phyloP scores from a whole-genome alignment of 139 green algal species.

The Chlamydomonas urium region DNA sequence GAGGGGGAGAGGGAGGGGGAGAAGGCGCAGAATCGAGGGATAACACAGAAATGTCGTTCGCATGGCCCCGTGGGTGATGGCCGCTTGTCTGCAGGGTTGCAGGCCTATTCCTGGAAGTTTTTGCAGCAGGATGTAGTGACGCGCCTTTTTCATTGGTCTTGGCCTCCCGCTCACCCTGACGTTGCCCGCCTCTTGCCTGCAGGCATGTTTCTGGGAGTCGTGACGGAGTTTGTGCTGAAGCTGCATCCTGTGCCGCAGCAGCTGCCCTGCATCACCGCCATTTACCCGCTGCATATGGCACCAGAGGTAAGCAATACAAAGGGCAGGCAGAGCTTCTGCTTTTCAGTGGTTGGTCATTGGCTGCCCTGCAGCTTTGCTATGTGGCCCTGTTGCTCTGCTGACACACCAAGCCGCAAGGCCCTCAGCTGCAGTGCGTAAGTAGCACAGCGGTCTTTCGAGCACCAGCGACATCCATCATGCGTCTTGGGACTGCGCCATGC shows the following conservation, averaged over 20 bases:
- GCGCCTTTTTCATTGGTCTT: too few species aligned
- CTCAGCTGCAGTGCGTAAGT: not conserved
- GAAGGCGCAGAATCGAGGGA: too few species aligned
- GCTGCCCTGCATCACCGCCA: constrained; percentile 13
- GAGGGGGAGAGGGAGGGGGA: not conserved
- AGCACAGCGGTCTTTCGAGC: not conserved
- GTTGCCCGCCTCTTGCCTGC: too few species aligned
- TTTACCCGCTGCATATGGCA: constrained; percentile 4
- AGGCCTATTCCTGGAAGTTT: too few species aligned
- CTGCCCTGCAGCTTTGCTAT: not conserved
- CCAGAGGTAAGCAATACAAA: not conserved
- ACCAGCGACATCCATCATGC: too few species aligned
- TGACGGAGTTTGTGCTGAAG: constrained; percentile 6
- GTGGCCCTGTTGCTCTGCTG: too few species aligned
- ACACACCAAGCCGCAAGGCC: not conserved
- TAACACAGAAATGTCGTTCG: too few species aligned
- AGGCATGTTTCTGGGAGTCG: constrained; percentile 11
- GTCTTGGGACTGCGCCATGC: not conserved
- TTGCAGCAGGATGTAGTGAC: too few species aligned
- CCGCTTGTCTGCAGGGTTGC: too few species aligned
- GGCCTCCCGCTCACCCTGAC: not conserved
- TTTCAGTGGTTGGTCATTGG: not conserved
- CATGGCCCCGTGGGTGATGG: too few species aligned
- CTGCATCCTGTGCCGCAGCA: not conserved
- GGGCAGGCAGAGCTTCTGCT: not conserved